Base-by-base conservation (phyloP, 2,329 filamentous ascomycete species). In the Magnaporthiopsis poae region DNA sequence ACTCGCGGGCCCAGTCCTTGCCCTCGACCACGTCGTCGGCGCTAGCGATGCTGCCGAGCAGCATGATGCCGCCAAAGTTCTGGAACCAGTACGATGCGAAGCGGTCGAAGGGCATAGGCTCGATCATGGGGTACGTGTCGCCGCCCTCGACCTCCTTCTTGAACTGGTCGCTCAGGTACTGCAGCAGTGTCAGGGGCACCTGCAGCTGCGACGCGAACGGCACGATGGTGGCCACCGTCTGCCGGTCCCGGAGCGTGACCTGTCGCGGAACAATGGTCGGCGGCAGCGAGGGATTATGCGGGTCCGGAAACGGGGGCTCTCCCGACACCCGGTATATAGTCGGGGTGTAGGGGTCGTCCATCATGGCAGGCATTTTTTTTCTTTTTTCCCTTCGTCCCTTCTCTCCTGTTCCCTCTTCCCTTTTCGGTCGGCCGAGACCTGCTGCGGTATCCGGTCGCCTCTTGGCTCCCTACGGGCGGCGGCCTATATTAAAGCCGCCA, bases 111-210 rank as follows among this genome's bases (percentile, higher is more conserved):
- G 88, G 81, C 77, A 96, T 86, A 25, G 87, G 81, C 65, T 93
- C 88, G 72, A 89, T 86, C 90, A 96, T 94, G 29, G 92, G 91
- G 76, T 96, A 96, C 1, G 92, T 96, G 76, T 96, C 92, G 67
- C 92, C 92, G 76, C 91, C 90, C 73, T 95, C 91, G 73, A 96
- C 95, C 77, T 96, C 92, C 77, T 90, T 89, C 76, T 93, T 94
- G 72, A 96, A 84, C 78, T 95, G 89, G 73, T 92, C 90, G 71
- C 86, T 90, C 62, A 96, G 85, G 74, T 96, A 95, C 59, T 83
- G 83, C 52, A 94, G 81, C 67, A 96, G 81, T 8, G 89, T 88
- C 59, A 82, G 80, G 2, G 92, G 92, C n/a, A 96, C 88, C 74
- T 92, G 86, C 67, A 86, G 81, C 25, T 86, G 85, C n/a, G 89